These are phyloP conservation scores for Tephrocybe sp. DNA, from an alignment of 768 basidiomycete species.

Conservation along the genomic window DNA sequence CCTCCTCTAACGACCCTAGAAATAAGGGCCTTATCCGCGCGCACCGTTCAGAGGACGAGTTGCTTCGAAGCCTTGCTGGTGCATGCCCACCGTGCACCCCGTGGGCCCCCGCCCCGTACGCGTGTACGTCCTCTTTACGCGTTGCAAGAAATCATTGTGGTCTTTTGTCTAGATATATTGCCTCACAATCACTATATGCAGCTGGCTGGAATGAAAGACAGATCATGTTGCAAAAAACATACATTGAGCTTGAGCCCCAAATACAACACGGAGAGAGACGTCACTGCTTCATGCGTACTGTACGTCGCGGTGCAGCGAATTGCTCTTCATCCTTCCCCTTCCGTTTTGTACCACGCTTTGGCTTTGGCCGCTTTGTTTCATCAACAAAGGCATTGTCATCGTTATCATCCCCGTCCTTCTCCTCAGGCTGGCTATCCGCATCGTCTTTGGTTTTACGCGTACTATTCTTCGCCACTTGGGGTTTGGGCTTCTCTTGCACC, in stretches of 20 bases:
- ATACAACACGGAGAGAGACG: too few relatives aligned
- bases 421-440: constrained; percentile 10
- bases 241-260: too few relatives aligned
- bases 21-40: constrained; percentile 82
- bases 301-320: constrained; percentile 5
- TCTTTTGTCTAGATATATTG: too few relatives aligned
- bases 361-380: constrained; percentile 14
- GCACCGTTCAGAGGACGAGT: constrained; percentile 89
- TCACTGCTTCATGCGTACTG: constrained; percentile 8
- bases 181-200: too few relatives aligned
- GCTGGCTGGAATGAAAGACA: too few relatives aligned
- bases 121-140: too few relatives aligned
- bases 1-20: constrained; percentile 69
- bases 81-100: too few relatives aligned
- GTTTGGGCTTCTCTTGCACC: constrained; percentile 17
- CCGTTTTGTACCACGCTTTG: constrained; percentile 12
- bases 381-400: constrained; percentile 11
- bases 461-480: constrained; percentile 13
- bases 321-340: constrained; percentile 9
- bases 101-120: too few relatives aligned
- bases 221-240: too few relatives aligned
- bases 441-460: constrained; percentile 19
- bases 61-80: constrained; percentile 89
- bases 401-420: constrained; percentile 18
- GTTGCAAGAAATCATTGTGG: too few relatives aligned